These are phyloP conservation scores for Cytospora paraplurivora DNA, from an alignment of 2,329 filamentous ascomycete species.

Conservation along the genomic window DNA sequence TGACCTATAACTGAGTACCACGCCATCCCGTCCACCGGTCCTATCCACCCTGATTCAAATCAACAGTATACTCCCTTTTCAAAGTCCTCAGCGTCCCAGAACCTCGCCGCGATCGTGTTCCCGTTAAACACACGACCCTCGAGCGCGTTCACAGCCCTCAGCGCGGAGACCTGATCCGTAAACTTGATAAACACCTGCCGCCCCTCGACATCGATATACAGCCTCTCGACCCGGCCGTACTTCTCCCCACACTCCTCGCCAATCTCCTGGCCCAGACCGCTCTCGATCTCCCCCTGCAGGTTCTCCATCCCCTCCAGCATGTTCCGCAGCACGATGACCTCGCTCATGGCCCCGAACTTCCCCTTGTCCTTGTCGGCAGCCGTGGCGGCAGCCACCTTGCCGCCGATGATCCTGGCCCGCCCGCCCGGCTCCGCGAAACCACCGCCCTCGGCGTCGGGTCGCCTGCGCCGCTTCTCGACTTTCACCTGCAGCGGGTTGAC, in stretches of 20 bases:
- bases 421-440: conserved; percentile 71
- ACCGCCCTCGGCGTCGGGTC: conserved; percentile 75
- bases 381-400: conserved; percentile 50
- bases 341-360: conserved; percentile 73
- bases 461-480: conserved; percentile 82
- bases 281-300: conserved; percentile 74
- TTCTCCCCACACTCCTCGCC: conserved; percentile 89
- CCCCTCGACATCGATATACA: conserved; percentile 69
- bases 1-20: neutral
- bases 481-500: conserved; percentile 80
- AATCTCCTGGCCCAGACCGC: conserved; percentile 85
- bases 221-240: conserved; percentile 81
- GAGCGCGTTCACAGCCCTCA: conserved; percentile 87
- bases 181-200: conserved; percentile 90
- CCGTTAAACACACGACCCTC: conserved; percentile 87
- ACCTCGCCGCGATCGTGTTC: conserved; percentile 78
- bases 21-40: conserved; percentile 6
- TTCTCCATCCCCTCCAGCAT: conserved; percentile 85
- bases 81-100: conserved; percentile 82
- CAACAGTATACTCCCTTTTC: conserved; percentile 63
- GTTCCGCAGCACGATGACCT: conserved; percentile 78
- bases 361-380: conserved; percentile 34
- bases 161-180: conserved; percentile 78
- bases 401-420: conserved; percentile 80
- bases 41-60: conserved; percentile 28